Conservation (phyloP, 345 rosid species). For the Citrus cavaleriei region DNA sequence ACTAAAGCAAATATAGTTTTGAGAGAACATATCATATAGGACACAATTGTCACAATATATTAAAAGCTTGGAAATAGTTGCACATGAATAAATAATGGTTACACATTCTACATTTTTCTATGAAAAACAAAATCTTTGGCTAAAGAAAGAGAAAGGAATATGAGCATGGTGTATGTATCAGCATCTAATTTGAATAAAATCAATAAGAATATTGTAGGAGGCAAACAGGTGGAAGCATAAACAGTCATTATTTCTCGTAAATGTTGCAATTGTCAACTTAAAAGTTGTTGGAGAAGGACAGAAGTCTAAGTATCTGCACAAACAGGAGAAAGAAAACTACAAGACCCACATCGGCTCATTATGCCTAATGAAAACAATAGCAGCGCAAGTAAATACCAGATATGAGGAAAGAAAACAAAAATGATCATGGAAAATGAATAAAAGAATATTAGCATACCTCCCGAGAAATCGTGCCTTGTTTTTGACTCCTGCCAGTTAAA, state of each 20-base stretch:
- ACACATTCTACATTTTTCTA: background rate
- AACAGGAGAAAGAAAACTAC: background rate
- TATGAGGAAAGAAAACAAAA: background rate
- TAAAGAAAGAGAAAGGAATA: background rate
- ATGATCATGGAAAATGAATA: background rate
- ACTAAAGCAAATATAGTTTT: background rate
- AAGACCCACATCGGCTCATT: background rate
- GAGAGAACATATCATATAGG: background rate
- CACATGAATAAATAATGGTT: background rate
- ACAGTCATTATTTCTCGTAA: background rate
- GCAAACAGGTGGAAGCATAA: background rate
- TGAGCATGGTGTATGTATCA: background rate
- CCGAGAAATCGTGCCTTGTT: constrained; percentile 24
- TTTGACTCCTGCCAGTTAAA: constrained; percentile 22
- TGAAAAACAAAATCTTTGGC: background rate
- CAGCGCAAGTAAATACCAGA: background rate
- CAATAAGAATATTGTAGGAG: background rate
- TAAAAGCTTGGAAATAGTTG: background rate
- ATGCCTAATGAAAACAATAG: background rate
- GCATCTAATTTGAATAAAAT: background rate
- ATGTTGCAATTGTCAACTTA: background rate
- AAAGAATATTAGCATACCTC: constrained; percentile 46
- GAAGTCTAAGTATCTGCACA: background rate
- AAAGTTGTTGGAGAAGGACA: background rate
- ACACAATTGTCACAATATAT: background rate